These are phyloP conservation scores for Schizonepeta tenuifolia DNA, from an alignment of 257 asterid genomes.

Conservation along the genomic window DNA sequence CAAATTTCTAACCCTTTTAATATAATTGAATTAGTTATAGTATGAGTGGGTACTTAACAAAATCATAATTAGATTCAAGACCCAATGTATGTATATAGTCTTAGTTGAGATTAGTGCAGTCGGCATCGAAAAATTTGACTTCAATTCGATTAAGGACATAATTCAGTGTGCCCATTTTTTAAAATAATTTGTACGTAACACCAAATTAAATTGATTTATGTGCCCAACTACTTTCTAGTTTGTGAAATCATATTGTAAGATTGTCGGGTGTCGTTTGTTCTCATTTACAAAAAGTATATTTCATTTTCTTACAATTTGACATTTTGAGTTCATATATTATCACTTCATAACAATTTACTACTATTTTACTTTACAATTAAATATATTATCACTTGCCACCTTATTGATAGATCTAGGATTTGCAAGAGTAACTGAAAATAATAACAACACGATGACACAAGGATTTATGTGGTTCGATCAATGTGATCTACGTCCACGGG, in stretches of 20 bases:
- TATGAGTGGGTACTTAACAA: not conserved
- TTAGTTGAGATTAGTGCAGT: constrained; percentile 16
- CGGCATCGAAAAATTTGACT: not conserved
- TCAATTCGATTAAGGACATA: not conserved
- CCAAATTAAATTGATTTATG: constrained; percentile 10
- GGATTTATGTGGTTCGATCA: too few species aligned
- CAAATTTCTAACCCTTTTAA: not conserved
- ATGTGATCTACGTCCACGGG: too few species aligned
- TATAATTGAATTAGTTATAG: not conserved
- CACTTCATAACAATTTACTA: not conserved
- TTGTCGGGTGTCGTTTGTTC: constrained; percentile 16
- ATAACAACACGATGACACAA: too few species aligned
- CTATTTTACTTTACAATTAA: too few species aligned
- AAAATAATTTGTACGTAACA: not conserved
- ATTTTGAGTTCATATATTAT: not conserved
- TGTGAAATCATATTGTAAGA: not conserved
- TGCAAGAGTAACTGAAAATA: too few species aligned
- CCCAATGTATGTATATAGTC: constrained; percentile 5
- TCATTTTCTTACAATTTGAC: not conserved
- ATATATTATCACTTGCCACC: too few species aligned
- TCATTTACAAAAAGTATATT: not conserved
- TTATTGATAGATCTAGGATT: too few species aligned
- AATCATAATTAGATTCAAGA: constrained; percentile 1
- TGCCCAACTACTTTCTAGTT: not conserved
- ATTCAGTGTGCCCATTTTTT: not conserved